phyloP scores from a whole-genome alignment of 2,329 filamentous ascomycete genomes.

The Colletotrichum orchidophilum region DNA sequence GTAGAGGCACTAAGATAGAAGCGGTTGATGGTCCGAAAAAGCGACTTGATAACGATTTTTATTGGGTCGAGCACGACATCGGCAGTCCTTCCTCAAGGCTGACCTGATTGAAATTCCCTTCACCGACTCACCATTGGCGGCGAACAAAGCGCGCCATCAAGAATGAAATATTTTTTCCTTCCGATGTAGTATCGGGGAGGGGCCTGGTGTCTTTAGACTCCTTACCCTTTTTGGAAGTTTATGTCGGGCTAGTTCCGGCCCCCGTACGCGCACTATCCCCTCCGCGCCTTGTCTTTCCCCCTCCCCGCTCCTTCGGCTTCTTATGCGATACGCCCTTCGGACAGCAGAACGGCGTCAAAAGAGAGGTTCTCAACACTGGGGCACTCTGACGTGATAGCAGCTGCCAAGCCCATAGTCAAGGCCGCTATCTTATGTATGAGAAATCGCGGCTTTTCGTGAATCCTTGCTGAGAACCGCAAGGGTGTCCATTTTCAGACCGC shows the following conservation, averaged over 20 bases:
- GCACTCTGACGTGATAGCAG: not conserved
- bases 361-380: not conserved
- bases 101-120: not conserved
- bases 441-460: not conserved
- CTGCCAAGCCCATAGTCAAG: not conserved
- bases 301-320: constrained; percentile 15
- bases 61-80: constrained; percentile 32
- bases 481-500: not conserved
- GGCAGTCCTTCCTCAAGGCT: not conserved
- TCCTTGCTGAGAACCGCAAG: too few species aligned
- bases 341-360: not conserved
- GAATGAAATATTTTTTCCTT: not conserved
- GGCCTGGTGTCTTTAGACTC: constrained; percentile 15
- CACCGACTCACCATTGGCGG: not conserved
- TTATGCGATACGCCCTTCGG: not conserved
- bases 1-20: not conserved
- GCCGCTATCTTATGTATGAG: not conserved
- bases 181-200: constrained; percentile 15
- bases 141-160: not conserved
- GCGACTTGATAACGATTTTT: constrained; percentile 26
- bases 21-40: constrained; percentile 8
- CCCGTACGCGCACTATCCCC: constrained; percentile 8
- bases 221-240: constrained; percentile 16
- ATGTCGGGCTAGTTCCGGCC: constrained; percentile 10
- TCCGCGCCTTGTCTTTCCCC: not conserved